Evolutionary conservation across 768 basidiomycete species (phyloP).

Genomic region (Trametes meyenii): DNA sequence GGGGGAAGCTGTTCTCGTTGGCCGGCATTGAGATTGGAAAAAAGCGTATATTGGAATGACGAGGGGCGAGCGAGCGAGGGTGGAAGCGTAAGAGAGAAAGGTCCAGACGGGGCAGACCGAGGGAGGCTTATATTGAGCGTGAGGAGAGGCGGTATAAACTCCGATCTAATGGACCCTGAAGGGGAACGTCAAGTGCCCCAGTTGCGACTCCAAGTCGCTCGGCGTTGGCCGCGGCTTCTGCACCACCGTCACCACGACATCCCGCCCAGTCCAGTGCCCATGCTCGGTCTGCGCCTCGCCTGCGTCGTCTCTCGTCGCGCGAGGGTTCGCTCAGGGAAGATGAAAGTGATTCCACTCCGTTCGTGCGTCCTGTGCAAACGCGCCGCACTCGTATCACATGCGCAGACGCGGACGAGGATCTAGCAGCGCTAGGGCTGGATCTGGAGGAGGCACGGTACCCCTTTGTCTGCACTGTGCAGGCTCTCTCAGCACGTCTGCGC

Average conservation of each 20-base stretch:
- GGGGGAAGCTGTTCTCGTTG: conserved; percentile 41
- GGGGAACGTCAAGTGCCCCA: not conserved
- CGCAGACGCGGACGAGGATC: not conserved
- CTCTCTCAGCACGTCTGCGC: not conserved
- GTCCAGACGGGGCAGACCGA: not conserved
- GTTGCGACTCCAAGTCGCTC: conserved; percentile 9
- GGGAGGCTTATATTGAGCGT: conserved; percentile 13
- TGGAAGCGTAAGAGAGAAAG: conserved; percentile 11
- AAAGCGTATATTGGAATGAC: conserved; percentile 1
- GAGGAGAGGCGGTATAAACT: conserved; percentile 15
- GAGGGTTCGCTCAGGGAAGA: too few relatives aligned
- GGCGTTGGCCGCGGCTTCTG: conserved; percentile 14
- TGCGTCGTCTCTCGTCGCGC: not conserved
- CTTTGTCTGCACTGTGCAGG: not conserved
- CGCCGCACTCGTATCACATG: conserved; percentile 1
- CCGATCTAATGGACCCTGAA: conserved; percentile 25
- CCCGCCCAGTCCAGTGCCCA: not conserved
- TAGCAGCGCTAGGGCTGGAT: conserved; percentile 3
- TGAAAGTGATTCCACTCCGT: not conserved
- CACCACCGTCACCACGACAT: conserved; percentile 6
- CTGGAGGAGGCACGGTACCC: not conserved
- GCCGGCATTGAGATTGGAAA: conserved; percentile 25
- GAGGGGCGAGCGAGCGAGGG: conserved; percentile 1
- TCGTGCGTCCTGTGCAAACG: not conserved
- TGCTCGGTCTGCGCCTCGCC: not conserved